Evolutionary conservation across 177 flowering plant species (phyloP), one percentile per base, ranked within the genome.

Genomic region (Vitis hybrid): DNA sequence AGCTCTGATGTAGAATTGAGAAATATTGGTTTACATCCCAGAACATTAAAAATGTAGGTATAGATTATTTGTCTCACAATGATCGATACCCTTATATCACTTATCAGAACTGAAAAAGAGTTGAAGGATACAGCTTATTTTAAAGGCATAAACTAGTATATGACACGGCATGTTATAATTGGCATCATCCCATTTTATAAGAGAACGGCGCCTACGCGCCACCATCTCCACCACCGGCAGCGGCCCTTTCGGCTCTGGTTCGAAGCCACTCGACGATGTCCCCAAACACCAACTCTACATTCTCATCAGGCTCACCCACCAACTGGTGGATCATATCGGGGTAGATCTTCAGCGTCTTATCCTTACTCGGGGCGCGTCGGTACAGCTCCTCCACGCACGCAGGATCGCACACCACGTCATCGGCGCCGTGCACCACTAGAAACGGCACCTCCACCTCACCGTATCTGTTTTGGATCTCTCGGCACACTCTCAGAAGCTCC

Each of bases 261-360:
- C 46, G 67, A 9, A 93, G 85, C 99, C 99, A 95, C 30, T 85
- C 85, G 40, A 87, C 63, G 56, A 90, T 71, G 8, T 87, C 92
- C 11, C 92, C 90, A 59, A 87, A 95, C 60, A 90, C 97, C 74
- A 76, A 64, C 71, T 93, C 97, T 11, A 95, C 97, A 51, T 79
- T 75, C 75, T 90, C 98, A 18, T 89, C 81, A 0, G 90, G 78
- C 77, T 94, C 98, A 0, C 98, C 98, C 2, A 89, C 75, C 70
- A 95, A 59, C 88, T 91, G 97, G 73, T 95, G 98, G 93, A 94
- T 89, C 98, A 93, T 82, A 4, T 93, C 97, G 0, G 86, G 87
- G 48, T 90, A 88, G 2, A 95, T 78, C 81, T 73, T 79, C 40
- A 86, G 17, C 51, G 90, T 86, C 80, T 83, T 86, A 27, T 93